These are phyloP conservation scores for Dendrobium huoshanense DNA, from an alignment of 106 monocot genomes.

Conservation along the genomic window DNA sequence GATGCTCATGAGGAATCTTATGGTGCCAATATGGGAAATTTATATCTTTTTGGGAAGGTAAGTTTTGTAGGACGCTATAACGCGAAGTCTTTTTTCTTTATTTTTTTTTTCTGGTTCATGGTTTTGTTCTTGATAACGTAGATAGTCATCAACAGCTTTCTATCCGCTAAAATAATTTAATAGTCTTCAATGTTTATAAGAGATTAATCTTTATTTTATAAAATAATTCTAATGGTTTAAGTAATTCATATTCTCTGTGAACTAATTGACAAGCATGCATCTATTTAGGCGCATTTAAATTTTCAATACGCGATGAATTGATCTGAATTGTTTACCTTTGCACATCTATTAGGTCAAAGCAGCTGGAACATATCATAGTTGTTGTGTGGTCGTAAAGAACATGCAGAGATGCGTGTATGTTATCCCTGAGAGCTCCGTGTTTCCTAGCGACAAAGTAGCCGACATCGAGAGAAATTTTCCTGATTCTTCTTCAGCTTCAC, in stretches of 20 bases:
- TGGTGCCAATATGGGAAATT: constrained; percentile 61
- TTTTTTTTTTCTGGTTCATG: neutral
- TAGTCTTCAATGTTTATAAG: neutral
- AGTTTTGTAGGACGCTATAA: neutral
- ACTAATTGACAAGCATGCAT: neutral
- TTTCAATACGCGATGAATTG: neutral
- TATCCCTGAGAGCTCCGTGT: constrained; percentile 62
- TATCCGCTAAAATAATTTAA: neutral
- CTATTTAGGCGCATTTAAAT: neutral
- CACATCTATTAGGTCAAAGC: constrained; percentile 57
- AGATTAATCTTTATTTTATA: neutral
- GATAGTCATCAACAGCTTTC: neutral
- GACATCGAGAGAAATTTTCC: constrained; percentile 33
- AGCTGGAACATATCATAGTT: constrained; percentile 69
- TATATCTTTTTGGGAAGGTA: constrained; percentile 93
- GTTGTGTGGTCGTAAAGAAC: constrained; percentile 88
- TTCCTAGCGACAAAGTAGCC: constrained; percentile 32
- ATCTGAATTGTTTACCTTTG: constrained; percentile 6
- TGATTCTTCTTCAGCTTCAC: constrained; percentile 30
- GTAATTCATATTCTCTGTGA: neutral
- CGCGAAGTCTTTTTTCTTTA: neutral
- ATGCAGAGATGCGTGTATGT: constrained; percentile 95
- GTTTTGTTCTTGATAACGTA: neutral
- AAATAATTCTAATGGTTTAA: neutral
- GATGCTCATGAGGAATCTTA: constrained; percentile 85